Evolutionary conservation across 2,329 filamentous ascomycete species (phyloP).

Genomic region (Botrytis porri): DNA sequence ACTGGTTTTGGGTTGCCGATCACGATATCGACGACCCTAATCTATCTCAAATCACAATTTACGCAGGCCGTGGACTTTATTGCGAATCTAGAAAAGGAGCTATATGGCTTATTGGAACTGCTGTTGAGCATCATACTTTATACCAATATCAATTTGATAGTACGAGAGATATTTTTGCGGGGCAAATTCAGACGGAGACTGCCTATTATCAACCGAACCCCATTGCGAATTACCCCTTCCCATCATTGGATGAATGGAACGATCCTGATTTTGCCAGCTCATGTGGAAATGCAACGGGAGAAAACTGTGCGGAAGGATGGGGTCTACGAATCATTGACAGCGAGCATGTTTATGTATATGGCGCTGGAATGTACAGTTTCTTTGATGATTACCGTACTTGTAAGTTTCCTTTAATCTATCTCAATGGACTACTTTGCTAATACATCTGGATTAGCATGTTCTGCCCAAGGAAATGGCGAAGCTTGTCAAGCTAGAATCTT

Average conservation of each 20-base stretch:
- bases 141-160: conserved; percentile 52
- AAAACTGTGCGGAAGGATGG: conserved; percentile 17
- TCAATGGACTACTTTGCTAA: not conserved
- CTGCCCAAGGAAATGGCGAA: not conserved
- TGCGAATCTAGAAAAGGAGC: conserved; percentile 47
- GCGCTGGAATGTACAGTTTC: conserved; percentile 19
- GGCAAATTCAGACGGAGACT: conserved; percentile 34
- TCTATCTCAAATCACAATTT: conserved; percentile 56
- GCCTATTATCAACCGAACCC: conserved; percentile 20
- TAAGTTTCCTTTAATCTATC: not conserved
- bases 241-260: conserved; percentile 9
- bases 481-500: conserved; percentile 29
- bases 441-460: not conserved
- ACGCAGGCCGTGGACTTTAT: conserved; percentile 47
- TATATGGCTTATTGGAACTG: conserved; percentile 46
- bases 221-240: not conserved
- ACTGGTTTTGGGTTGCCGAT: conserved; percentile 49
- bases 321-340: conserved; percentile 16
- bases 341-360: conserved; percentile 4
- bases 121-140: conserved; percentile 50
- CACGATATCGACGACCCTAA: conserved; percentile 40
- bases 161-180: conserved; percentile 31
- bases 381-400: conserved; percentile 18
- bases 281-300: not conserved
- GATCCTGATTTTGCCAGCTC: conserved; percentile 10